These are phyloP conservation scores for Cryptococcus sp. DNA, from an alignment of 1,284 basidiomycete genomes.

Conservation along the genomic window DNA sequence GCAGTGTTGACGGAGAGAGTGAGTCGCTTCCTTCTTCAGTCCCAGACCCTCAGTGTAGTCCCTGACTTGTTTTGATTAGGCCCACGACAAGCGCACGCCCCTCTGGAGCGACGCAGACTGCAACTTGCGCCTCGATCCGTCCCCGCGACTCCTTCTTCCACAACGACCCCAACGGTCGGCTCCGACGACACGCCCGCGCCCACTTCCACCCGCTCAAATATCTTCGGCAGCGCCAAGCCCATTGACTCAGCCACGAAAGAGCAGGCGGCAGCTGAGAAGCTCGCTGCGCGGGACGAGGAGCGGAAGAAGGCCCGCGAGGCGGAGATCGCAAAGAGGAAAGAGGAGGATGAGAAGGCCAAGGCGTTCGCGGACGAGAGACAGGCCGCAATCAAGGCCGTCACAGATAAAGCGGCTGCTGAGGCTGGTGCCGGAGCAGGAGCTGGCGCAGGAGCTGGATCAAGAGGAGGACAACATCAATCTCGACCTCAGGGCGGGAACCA, in stretches of 20 bases:
- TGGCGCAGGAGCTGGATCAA: constrained; percentile 5
- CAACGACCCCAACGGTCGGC: constrained; percentile 61
- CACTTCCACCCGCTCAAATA: constrained; percentile 15
- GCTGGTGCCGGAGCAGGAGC: constrained; percentile 8
- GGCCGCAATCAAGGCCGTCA: constrained; percentile 34
- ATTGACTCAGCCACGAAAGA: constrained; percentile 80
- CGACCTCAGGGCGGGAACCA: constrained; percentile 7
- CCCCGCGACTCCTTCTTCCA: constrained; percentile 56
- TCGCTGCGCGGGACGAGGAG: constrained; percentile 38
- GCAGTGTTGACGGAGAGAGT: constrained; percentile 35
- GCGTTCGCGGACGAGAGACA: constrained; percentile 31
- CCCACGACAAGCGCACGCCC: constrained; percentile 67
- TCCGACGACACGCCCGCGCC: constrained; percentile 57
- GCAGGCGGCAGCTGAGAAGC: constrained; percentile 55
- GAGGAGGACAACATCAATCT: constrained; percentile 6
- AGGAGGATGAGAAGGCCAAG: constrained; percentile 42
- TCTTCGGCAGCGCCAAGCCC: constrained; percentile 86
- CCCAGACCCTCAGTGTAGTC: neutral
- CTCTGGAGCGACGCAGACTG: constrained; percentile 79
- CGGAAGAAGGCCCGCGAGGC: constrained; percentile 37
- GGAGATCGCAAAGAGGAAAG: constrained; percentile 30
- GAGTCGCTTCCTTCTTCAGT: constrained; percentile 14
- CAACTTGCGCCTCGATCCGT: constrained; percentile 71
- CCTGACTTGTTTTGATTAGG: constrained; percentile 4
- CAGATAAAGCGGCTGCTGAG: constrained; percentile 33